phyloP scores from a whole-genome alignment of 2,329 filamentous ascomycete species.

The Alternaria viburni region DNA sequence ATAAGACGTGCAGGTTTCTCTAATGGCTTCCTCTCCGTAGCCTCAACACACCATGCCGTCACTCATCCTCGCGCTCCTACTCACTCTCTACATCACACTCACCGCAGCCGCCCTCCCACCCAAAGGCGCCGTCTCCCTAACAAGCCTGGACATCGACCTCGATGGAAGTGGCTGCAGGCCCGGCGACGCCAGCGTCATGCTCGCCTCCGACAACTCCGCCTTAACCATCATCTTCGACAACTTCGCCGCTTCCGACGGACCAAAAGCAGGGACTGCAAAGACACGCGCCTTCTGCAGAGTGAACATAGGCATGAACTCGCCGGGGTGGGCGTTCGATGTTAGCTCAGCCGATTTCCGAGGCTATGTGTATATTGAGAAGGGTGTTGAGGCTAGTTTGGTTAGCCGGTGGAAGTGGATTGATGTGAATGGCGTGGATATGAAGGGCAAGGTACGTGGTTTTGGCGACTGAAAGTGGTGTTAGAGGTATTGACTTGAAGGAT shows the following conservation, averaged over 20 bases:
- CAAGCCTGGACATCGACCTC: conserved; percentile 26
- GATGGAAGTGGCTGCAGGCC: conserved; percentile 31
- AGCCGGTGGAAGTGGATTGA: conserved; percentile 40
- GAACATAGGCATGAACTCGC: conserved; percentile 27
- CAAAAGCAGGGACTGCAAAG: conserved; percentile 18
- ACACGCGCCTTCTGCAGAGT: conserved; percentile 35
- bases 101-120: conserved; percentile 7
- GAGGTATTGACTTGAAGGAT: background rate
- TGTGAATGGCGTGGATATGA: conserved; percentile 25
- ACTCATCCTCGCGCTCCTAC: background rate
- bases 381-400: conserved; percentile 26
- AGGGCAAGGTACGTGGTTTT: conserved; percentile 29
- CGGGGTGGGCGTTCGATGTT: conserved; percentile 37
- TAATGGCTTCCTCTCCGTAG: background rate
- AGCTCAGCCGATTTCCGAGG: conserved; percentile 30
- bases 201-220: conserved; percentile 29
- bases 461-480: background rate
- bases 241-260: conserved; percentile 34
- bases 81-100: background rate
- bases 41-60: background rate
- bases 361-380: conserved; percentile 27
- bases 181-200: conserved; percentile 26
- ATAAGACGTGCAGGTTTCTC: background rate
- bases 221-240: conserved; percentile 35
- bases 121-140: conserved; percentile 16